Percentiles rank a stretch among this genome's conserved stretches.
phyloP scores from a whole-genome alignment of 2,329 filamentous ascomycete genomes.

The Microdochium trichocladiopsis region DNA sequence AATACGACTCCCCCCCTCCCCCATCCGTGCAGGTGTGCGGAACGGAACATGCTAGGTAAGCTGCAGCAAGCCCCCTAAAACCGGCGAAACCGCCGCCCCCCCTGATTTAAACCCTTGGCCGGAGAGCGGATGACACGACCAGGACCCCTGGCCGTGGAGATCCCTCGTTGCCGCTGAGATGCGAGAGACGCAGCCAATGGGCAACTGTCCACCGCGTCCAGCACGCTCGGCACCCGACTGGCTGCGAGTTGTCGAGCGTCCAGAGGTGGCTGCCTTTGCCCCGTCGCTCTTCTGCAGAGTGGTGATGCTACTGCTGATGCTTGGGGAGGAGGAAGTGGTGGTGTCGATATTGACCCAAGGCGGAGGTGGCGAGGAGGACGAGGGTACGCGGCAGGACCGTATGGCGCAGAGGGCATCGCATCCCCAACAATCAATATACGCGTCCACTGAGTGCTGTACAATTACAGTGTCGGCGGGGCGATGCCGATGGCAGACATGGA shows the following conservation, averaged over 20 bases:
- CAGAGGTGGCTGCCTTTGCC: no score
- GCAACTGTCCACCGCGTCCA: not conserved
- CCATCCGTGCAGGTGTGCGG: not conserved
- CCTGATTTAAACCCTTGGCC: not conserved
- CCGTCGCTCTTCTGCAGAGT: not conserved
- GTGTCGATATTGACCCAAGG: not conserved
- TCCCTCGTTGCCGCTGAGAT: not conserved
- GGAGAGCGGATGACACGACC: not conserved
- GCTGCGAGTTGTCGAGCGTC: not conserved
- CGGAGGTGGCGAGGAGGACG: not conserved
- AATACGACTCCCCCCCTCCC: not conserved
- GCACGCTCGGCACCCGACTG: not conserved
- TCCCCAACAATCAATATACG: no score
- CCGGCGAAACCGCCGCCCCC: not conserved
- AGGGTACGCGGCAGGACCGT: no score
- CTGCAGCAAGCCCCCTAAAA: not conserved
- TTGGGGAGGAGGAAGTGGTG: not conserved
- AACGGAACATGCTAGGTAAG: not conserved
- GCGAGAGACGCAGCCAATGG: not conserved
- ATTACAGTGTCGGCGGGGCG: no score
- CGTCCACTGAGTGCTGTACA: no score
- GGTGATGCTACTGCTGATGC: not conserved
- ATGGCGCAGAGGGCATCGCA: no score
- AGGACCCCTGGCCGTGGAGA: not conserved
- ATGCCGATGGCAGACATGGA: no score